Percentiles rank a stretch among this genome's conserved stretches.
phyloP scores from a whole-genome alignment of 257 asterid genomes.

The Solanum neorickii region DNA sequence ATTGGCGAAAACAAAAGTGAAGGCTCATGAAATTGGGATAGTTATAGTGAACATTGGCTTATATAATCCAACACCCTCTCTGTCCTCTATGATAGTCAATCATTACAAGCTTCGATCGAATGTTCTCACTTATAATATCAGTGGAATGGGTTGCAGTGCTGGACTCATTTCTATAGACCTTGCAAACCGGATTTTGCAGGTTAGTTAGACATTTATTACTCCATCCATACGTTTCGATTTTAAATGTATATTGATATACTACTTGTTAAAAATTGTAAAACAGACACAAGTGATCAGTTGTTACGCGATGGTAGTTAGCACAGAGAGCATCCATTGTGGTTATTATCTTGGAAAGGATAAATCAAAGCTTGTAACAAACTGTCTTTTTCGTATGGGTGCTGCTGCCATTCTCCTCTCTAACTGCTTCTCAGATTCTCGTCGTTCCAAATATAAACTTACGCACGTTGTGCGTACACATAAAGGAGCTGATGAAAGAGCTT shows the following conservation, averaged over 20 bases:
- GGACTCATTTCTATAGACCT: slow-evolving; percentile 26
- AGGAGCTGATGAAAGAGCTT: slow-evolving; percentile 18
- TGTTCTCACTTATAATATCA: slow-evolving; percentile 18
- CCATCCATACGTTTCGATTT: too few species aligned
- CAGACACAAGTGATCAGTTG: slow-evolving; percentile 13
- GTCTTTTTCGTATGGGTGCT: slow-evolving; percentile 20
- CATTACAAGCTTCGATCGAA: slow-evolving; percentile 22
- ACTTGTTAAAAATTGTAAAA: not conserved
- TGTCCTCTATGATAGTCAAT: slow-evolving; percentile 23
- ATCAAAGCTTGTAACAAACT: slow-evolving; percentile 24
- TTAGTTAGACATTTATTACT: not conserved
- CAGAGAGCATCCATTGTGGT: not conserved
- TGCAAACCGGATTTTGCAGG: slow-evolving; percentile 26
- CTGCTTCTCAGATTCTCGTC: not conserved
- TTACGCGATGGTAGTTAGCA: slow-evolving; percentile 19
- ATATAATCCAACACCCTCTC: slow-evolving; percentile 20
- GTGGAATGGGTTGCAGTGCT: slow-evolving; percentile 40
- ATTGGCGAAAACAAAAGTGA: slow-evolving; percentile 10
- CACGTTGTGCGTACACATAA: slow-evolving; percentile 20
- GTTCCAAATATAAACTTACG: slow-evolving; percentile 14
- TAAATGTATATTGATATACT: too few species aligned
- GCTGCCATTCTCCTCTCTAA: slow-evolving; percentile 23
- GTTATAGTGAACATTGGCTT: slow-evolving; percentile 17
- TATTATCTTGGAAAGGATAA: slow-evolving; percentile 15
- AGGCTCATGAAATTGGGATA: slow-evolving; percentile 19